Base-by-base conservation (phyloP, 257 asterid genomes). In the Schizonepeta tenuifolia region DNA sequence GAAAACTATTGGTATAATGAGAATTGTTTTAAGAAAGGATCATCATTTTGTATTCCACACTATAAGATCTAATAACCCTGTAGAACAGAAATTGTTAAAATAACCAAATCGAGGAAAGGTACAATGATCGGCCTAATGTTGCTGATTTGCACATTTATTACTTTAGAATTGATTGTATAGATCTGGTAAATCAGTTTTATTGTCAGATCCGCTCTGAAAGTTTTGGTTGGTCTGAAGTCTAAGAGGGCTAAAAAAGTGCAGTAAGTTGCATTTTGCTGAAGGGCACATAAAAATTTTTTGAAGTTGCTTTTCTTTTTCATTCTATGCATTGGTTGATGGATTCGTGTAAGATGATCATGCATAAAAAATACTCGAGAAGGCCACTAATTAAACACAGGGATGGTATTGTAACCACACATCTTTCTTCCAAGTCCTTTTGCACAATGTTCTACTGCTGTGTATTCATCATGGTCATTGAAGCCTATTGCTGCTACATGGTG, bases 221-320 rank as follows among this genome's bases (percentile, higher is more conserved):
- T 67, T 22, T 40, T 14, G 46, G 38, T 22, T 55, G 71, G 58
- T 43, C 66, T 35, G 33, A 75, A 41, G 46, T 35, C 43, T 65
- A 43, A 15, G 36, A 44, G 74, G 56, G 69, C 64, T 69, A 40
- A 38, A 47, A 35, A 56, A 10, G 69, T 60, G 65, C 69, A 67
- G 51, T n/a, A n/a, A 46, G 69, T 51, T 40, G 59, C 67, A 51
- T 50, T 50, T 57, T 36, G 36, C 38, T 46, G 44, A 40, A 40
- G 26, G 35, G 44, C 13, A 20, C n/a, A 13, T 15, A 62, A 31
- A 35, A 31, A 31, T 4, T 5, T 4, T 5, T 4, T 31, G 36
- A 31, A 4, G 5, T 31, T 31, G 36, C 22, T 44, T 67, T 57
- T 69, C 53, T 35, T 24, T 2, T 66, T 60, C 35, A 38, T 51